Conservation (phyloP, 1,139 yeast genomes). For the Candida buenavistaensis region DNA sequence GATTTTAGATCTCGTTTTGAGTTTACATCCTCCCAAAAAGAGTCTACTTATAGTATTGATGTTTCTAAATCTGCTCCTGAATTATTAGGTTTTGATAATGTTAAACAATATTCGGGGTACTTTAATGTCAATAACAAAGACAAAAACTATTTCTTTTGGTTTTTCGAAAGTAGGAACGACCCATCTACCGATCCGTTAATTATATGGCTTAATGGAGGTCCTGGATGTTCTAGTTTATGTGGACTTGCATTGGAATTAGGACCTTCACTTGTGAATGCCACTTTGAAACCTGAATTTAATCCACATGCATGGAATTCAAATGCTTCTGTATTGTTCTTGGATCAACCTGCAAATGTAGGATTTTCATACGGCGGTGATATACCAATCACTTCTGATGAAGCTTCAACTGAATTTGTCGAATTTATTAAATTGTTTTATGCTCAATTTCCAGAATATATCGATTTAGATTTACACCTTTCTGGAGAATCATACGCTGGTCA, state of each 20-base stretch:
- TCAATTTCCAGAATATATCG: constrained; percentile 75
- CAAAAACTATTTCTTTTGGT: constrained; percentile 55
- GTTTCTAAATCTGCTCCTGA: constrained; percentile 32
- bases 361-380: constrained; percentile 59
- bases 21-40: background rate
- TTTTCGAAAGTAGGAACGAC: constrained; percentile 36
- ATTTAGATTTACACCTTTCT: constrained; percentile 77
- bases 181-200: constrained; percentile 34
- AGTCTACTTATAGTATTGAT: constrained; percentile 1
- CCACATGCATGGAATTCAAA: constrained; percentile 36
- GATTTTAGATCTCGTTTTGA: constrained; percentile 1
- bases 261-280: constrained; percentile 27
- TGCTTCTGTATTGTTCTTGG: constrained; percentile 35
- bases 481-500: constrained; percentile 97
- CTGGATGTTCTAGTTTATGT: constrained; percentile 65
- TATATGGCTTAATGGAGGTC: constrained; percentile 60
- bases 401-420: constrained; percentile 87
- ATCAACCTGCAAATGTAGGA: constrained; percentile 49
- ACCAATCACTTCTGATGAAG: constrained; percentile 71
- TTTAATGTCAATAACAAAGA: constrained; percentile 69
- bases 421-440: constrained; percentile 81
- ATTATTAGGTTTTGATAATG: constrained; percentile 65
- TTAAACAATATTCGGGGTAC: constrained; percentile 78
- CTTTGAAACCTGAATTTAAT: constrained; percentile 27
- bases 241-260: constrained; percentile 37